Evolutionary conservation across 352 stramenopile genomes (phyloP), one percentile per base, ranked within the genome.

Genomic region (Phytophthora cactorum): DNA sequence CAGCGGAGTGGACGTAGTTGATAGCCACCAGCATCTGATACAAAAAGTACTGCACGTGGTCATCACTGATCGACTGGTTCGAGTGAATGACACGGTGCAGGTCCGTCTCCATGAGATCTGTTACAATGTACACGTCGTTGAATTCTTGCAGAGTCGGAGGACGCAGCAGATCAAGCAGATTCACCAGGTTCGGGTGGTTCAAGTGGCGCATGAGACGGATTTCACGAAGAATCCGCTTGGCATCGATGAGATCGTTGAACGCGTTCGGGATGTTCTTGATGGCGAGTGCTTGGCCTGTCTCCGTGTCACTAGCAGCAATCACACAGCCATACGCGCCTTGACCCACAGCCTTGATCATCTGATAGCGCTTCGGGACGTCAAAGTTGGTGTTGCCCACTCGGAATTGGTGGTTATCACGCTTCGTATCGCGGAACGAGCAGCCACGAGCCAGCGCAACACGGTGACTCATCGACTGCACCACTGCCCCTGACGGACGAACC

Each of bases 251-350:
- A 64, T 96, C 88, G 38, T 95, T 93, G 57, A 97, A 97, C 4
- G 95, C 95, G 64, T 97, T 97, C 31, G 95, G 92, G 12, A 98
- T 92, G 82, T 98, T 99, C 75, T 99, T 99, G 70, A 99, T 98
- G 5, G 95, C 96, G 29, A 98, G 90, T 55, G 95, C 89, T 51
- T 90, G 84, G 2, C 91, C 87, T 1, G 89, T 95, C 55, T 94
- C 86, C 49, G 79, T 95, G 72, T 96, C 86, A 52, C 89, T 96
- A 15, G 84, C 85, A 49, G 87, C 88, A 54, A 98, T 97, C 52
- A 98, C 93, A 55, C 92, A 94, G 14, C 93, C 93, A 65, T 98
- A 98, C 3, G 92, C 93, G 34, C 93, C 93, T 74, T 97, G 93
- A 7, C 93, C 93, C 27, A 97, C 78, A 6, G 84, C 88, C 61